phyloP scores from a whole-genome alignment of 2,329 filamentous ascomycete species.

The Simplicillium aogashimaense region DNA sequence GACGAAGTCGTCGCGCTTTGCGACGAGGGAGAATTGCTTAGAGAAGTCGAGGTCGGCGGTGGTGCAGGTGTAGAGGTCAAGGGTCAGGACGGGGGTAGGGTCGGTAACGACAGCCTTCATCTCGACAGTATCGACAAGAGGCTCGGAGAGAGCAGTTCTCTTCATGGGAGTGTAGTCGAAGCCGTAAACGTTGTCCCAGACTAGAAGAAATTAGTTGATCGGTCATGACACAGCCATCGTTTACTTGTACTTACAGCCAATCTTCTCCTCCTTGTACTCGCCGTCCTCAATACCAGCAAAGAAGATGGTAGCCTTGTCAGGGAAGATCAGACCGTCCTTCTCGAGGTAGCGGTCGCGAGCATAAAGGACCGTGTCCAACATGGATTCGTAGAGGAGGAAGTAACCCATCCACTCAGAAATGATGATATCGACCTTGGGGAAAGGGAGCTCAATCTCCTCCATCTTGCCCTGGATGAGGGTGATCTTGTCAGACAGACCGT shows the following conservation, averaged over 20 bases:
- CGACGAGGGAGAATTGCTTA: slow-evolving; percentile 64
- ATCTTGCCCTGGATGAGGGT: slow-evolving; percentile 98
- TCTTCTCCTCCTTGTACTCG: slow-evolving; percentile 99
- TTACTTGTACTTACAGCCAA: slow-evolving; percentile 65
- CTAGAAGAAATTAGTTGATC: slow-evolving; percentile 33
- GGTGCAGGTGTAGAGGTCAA: slow-evolving; percentile 89
- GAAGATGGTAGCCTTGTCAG: slow-evolving; percentile 97
- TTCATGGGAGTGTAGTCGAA: slow-evolving; percentile 96
- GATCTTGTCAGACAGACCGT: slow-evolving; percentile 92
- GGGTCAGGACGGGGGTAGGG: slow-evolving; percentile 70
- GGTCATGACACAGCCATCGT: too few relatives aligned
- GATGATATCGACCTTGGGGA: slow-evolving; percentile 96
- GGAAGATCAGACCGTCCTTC: slow-evolving; percentile 89
- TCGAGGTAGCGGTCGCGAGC: slow-evolving; percentile 86
- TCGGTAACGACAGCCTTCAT: slow-evolving; percentile 95
- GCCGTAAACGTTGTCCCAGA: slow-evolving; percentile 99
- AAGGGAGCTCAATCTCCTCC: slow-evolving; percentile 93
- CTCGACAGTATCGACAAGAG: slow-evolving; percentile 95
- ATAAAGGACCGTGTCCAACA: slow-evolving; percentile 97
- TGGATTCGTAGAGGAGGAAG: slow-evolving; percentile 96
- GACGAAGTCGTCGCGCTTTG: slow-evolving; percentile 84
- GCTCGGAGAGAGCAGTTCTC: slow-evolving; percentile 85
- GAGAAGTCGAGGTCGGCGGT: slow-evolving; percentile 76
- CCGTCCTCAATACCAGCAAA: slow-evolving; percentile 96
- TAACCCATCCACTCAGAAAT: slow-evolving; percentile 99